These are phyloP conservation scores for Syncephalastrum racemosum DNA, from an alignment of 371 early-diverging fungal genomes.

Conservation along the genomic window DNA sequence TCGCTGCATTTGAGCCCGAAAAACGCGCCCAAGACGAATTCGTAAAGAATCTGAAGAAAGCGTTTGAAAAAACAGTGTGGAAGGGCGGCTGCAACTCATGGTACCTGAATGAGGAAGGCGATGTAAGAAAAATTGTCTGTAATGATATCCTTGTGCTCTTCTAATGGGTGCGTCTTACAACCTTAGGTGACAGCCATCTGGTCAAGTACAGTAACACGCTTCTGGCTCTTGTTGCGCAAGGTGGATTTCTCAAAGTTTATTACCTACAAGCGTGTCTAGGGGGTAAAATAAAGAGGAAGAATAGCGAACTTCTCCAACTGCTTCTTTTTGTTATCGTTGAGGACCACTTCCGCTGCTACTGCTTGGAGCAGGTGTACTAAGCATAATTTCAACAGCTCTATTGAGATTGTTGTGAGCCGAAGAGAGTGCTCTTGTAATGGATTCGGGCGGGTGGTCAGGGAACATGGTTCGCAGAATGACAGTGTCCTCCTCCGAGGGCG, in stretches of 20 bases:
- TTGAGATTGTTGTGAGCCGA: conserved; percentile 57
- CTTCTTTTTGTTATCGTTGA: too few relatives aligned
- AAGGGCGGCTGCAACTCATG: conserved; percentile 14
- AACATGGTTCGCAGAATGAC: conserved; percentile 56
- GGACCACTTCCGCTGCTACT: too few relatives aligned
- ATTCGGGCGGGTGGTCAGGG: conserved; percentile 57
- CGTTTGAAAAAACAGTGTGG: conserved; percentile 28
- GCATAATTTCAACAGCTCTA: conserved; percentile 59
- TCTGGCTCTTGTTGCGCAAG: conserved; percentile 7
- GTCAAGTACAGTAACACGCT: conserved; percentile 12
- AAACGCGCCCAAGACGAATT: conserved; percentile 21
- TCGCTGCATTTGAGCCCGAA: conserved; percentile 24
- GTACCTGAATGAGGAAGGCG: conserved; percentile 19
- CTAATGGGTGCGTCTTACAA: too few relatives aligned
- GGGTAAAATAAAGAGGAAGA: too few relatives aligned
- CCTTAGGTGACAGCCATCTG: conserved; percentile 7
- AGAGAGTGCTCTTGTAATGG: conserved; percentile 53
- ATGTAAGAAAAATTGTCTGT: too few relatives aligned
- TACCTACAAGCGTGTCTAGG: too few relatives aligned
- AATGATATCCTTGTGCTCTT: too few relatives aligned
- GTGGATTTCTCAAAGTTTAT: too few relatives aligned
- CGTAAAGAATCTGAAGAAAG: conserved; percentile 16
- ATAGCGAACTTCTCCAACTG: too few relatives aligned
- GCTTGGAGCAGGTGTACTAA: conserved; percentile 30
- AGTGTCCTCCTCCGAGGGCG: conserved; percentile 49